Percentiles rank a stretch among this genome's conserved stretches.
These are phyloP conservation scores for Hortiboletus rubellus DNA, from an alignment of 1,284 basidiomycete species.

Conservation along the genomic window DNA sequence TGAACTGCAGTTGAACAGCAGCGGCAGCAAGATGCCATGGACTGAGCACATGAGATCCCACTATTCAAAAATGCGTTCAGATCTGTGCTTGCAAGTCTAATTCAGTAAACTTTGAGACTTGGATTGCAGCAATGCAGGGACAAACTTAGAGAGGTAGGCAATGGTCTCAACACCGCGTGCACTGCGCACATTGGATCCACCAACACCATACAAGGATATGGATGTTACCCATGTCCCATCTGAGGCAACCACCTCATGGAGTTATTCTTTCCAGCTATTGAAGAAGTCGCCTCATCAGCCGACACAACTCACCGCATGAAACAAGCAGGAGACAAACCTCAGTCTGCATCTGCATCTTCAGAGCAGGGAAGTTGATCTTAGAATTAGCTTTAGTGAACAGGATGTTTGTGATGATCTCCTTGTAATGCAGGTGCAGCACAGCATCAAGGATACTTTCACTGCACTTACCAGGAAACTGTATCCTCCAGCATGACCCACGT, in stretches of 20 bases:
- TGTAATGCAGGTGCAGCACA: conserved; percentile 17
- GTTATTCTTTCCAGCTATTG: conserved; percentile 18
- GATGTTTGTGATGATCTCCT: conserved; percentile 30
- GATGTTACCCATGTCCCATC: conserved; percentile 31
- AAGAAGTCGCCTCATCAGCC: background rate
- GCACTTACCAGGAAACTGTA: conserved; percentile 33
- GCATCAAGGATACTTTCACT: conserved; percentile 31
- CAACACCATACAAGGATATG: conserved; percentile 31
- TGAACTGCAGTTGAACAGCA: too few species aligned
- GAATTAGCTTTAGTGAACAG: conserved; percentile 30
- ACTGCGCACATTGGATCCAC: conserved; percentile 27
- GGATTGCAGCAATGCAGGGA: too few species aligned
- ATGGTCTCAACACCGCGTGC: conserved; percentile 24
- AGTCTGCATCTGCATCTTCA: conserved; percentile 31
- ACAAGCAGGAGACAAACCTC: conserved; percentile 11
- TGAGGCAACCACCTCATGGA: conserved; percentile 26
- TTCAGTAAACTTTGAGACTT: too few species aligned
- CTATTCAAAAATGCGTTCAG: too few species aligned
- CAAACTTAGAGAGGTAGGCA: background rate
- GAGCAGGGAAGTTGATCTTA: conserved; percentile 24
- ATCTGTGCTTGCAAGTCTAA: too few species aligned
- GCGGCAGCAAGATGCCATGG: too few species aligned
- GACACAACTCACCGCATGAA: background rate
- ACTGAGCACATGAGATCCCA: too few species aligned
- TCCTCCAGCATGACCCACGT: conserved; percentile 34